A percentile compares a stretch with the other conserved stretches of the same genome.
Conservation (phyloP, 1,284 basidiomycete species). For the Moniliella sp. region DNA sequence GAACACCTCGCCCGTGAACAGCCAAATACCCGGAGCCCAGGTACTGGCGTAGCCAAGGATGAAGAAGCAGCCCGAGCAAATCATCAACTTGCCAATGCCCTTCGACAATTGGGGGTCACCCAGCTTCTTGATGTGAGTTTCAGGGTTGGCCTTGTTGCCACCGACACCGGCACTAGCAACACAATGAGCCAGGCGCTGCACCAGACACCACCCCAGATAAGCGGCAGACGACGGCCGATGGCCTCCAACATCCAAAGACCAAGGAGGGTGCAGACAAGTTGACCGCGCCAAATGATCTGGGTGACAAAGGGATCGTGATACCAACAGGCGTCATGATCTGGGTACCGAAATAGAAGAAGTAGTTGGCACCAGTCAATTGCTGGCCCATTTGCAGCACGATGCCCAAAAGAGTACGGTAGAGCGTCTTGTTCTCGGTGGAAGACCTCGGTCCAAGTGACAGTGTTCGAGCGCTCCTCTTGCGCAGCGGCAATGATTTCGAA, state of each 20-base stretch:
- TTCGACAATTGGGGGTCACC: no score
- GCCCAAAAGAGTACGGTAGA: constrained; percentile 58
- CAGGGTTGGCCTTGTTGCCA: constrained; percentile 12
- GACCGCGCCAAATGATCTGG: constrained; percentile 34
- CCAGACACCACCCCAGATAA: constrained; percentile 36
- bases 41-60: constrained; percentile 35
- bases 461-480: constrained; percentile 39
- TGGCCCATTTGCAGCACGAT: constrained; percentile 49
- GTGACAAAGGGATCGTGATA: no score
- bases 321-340: no score
- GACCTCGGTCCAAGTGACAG: constrained; percentile 41
- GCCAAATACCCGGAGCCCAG: constrained; percentile 36
- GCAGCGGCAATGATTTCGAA: not conserved
- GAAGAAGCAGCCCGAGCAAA: constrained; percentile 39
- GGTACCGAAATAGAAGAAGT: no score
- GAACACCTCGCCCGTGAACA: constrained; percentile 28
- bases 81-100: constrained; percentile 38
- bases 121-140: no score
- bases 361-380: constrained; percentile 51
- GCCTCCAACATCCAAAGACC: constrained; percentile 33
- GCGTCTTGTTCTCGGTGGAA: constrained; percentile 47
- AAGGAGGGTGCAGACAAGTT: constrained; percentile 30
- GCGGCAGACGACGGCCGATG: constrained; percentile 36
- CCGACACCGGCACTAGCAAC: no score
- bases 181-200: constrained; percentile 38